phyloP scores from a whole-genome alignment of 768 basidiomycete genomes.

The Leccinum broughii region DNA sequence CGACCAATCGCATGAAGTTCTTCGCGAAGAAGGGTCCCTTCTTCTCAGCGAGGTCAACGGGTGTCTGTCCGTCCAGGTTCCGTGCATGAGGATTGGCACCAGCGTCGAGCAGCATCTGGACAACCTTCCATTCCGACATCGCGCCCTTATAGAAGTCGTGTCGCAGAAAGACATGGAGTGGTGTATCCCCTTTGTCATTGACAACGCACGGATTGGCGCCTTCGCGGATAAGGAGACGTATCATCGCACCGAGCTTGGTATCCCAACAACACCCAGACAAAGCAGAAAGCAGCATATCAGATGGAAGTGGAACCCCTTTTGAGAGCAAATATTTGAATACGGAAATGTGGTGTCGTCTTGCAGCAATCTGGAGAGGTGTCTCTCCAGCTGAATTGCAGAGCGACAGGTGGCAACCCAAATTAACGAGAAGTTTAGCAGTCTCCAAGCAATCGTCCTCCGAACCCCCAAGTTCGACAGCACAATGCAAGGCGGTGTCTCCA shows the following conservation, averaged over 20 bases:
- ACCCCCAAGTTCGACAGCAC: neutral
- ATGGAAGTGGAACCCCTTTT: neutral
- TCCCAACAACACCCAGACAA: neutral
- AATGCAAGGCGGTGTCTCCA: neutral
- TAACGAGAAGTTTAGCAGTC: neutral
- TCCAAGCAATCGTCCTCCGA: neutral
- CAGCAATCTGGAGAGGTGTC: neutral
- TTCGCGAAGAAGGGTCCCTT: neutral
- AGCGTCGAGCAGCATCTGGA: neutral
- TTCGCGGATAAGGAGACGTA: neutral
- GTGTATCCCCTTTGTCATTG: neutral
- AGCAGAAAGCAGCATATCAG: neutral
- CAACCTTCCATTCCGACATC: neutral
- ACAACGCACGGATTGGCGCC: neutral
- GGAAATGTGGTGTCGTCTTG: neutral
- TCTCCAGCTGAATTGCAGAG: neutral
- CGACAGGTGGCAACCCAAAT: neutral
- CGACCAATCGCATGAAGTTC: neutral
- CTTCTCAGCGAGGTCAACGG: neutral
- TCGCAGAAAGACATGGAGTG: neutral
- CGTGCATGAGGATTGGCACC: too few relatives aligned
- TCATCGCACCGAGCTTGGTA: neutral
- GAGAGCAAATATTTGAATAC: neutral
- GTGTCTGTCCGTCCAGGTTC: neutral
- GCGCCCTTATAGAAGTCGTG: rapidly evolving